A percentile compares a stretch with the other conserved stretches of the same genome.
Conservation (phyloP, 305 asterid genomes). For the Stenogyne calaminthoides region DNA sequence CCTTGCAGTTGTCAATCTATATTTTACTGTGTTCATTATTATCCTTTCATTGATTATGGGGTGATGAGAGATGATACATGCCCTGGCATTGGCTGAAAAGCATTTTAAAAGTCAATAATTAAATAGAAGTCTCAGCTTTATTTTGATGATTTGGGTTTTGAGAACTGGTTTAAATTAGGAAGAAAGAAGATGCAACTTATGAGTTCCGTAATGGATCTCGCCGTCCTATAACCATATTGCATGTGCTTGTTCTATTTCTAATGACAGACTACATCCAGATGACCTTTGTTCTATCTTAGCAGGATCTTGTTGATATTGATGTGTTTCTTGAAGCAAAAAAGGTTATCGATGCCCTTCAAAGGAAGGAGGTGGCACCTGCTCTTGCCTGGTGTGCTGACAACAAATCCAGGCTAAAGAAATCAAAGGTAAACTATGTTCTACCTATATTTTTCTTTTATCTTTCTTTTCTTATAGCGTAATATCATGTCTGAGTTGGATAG, state of each 20-base stretch:
- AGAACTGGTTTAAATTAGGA: slow-evolving; percentile 17
- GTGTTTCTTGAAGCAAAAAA: slow-evolving; percentile 91
- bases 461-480: slow-evolving; percentile 15
- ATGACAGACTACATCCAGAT: slow-evolving; percentile 18
- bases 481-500: slow-evolving; percentile 8
- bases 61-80: slow-evolving; percentile 1
- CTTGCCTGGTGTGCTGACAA: slow-evolving; percentile 97
- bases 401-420: slow-evolving; percentile 89
- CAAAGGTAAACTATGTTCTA: slow-evolving; percentile 59
- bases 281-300: slow-evolving; percentile 32
- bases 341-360: slow-evolving; percentile 90
- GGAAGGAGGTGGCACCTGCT: slow-evolving; percentile 90
- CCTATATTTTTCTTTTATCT: slow-evolving; percentile 13
- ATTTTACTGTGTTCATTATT: background rate
- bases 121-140: slow-evolving; percentile 13
- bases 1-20: background rate
- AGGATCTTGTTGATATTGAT: slow-evolving; percentile 96
- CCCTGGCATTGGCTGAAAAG: slow-evolving; percentile 16
- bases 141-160: slow-evolving; percentile 17
- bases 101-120: background rate
- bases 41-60: too few species aligned
- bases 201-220: slow-evolving; percentile 3
- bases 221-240: slow-evolving; percentile 12
- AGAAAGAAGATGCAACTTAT: slow-evolving; percentile 1
- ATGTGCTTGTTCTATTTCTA: slow-evolving; percentile 7